These are phyloP conservation scores for Trichoderma reesei DNA, from an alignment of 495 filamentous ascomycete species.

Conservation along the genomic window DNA sequence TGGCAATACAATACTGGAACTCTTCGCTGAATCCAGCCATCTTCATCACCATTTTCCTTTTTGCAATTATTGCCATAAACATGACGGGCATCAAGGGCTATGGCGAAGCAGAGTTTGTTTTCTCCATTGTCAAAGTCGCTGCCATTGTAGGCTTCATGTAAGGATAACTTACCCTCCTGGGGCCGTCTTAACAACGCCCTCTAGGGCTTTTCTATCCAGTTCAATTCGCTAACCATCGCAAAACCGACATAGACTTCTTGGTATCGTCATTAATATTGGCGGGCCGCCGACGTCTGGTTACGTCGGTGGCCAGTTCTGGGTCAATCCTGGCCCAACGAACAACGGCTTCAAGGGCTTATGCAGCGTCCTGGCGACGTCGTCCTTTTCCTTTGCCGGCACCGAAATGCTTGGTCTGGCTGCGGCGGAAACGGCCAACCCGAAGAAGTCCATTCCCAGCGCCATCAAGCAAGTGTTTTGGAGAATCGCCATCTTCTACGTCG, in stretches of 20 bases:
- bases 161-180: slow-evolving; percentile 18
- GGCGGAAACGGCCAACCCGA: slow-evolving; percentile 49
- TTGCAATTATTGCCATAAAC: slow-evolving; percentile 58
- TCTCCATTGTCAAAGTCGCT: slow-evolving; percentile 61
- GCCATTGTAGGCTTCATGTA: slow-evolving; percentile 68
- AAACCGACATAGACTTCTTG: slow-evolving; percentile 42
- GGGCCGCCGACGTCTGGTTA: slow-evolving; percentile 53
- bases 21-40: slow-evolving; percentile 42
- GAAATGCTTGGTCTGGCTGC: slow-evolving; percentile 70
- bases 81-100: slow-evolving; percentile 66
- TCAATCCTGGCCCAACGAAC: slow-evolving; percentile 59
- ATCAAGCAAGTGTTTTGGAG: slow-evolving; percentile 36
- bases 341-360: slow-evolving; percentile 77
- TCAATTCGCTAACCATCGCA: background rate
- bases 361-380: slow-evolving; percentile 70
- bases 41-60: slow-evolving; percentile 64
- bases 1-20: slow-evolving; percentile 68
- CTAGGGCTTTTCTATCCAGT: no score
- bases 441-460: slow-evolving; percentile 32
- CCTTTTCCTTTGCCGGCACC: slow-evolving; percentile 70
- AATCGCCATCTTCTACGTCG: slow-evolving; percentile 52
- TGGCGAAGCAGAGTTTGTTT: slow-evolving; percentile 69
- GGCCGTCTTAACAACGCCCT: no score
- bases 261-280: slow-evolving; percentile 54
- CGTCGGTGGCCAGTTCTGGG: slow-evolving; percentile 61